phyloP scores from a whole-genome alignment of 2,329 filamentous ascomycete genomes.

The Nannizziopsis barbatae region DNA sequence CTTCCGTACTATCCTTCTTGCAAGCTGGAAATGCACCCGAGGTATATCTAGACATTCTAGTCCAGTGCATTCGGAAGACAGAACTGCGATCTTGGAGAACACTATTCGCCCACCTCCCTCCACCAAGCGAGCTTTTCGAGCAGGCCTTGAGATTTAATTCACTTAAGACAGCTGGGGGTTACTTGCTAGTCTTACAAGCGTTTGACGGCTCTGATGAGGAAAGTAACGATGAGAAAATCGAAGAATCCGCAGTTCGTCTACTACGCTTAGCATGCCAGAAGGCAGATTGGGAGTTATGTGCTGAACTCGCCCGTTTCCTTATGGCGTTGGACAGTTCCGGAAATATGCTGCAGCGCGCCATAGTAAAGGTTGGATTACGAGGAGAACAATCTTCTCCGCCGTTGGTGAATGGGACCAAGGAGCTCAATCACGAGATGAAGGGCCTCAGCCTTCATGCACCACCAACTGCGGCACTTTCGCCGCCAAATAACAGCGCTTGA shows the following conservation, averaged over 20 bases:
- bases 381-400: constrained; percentile 1
- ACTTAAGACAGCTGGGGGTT: constrained; percentile 90
- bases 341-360: constrained; percentile 51
- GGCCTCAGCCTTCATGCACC: not conserved
- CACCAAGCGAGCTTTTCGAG: constrained; percentile 84
- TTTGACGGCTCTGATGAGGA: constrained; percentile 44
- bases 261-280: constrained; percentile 70
- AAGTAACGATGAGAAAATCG: constrained; percentile 40
- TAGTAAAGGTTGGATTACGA: constrained; percentile 29
- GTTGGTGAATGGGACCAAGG: not conserved
- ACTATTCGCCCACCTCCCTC: constrained; percentile 80
- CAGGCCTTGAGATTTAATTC: constrained; percentile 75
- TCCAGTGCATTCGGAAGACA: constrained; percentile 95
- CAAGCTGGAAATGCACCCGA: constrained; percentile 57
- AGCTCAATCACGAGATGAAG: not conserved
- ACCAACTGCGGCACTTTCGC: not conserved
- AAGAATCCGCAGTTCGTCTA: constrained; percentile 58
- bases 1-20: constrained; percentile 49
- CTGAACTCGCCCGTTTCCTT: constrained; percentile 86
- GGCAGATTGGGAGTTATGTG: constrained; percentile 90
- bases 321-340: constrained; percentile 84
- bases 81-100: constrained; percentile 92
- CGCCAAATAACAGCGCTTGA: not conserved
- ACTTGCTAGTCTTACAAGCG: constrained; percentile 87
- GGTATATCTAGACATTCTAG: constrained; percentile 82